Base-by-base conservation (phyloP, 2,329 filamentous ascomycete species). In the Coniochaeta prunicola region DNA sequence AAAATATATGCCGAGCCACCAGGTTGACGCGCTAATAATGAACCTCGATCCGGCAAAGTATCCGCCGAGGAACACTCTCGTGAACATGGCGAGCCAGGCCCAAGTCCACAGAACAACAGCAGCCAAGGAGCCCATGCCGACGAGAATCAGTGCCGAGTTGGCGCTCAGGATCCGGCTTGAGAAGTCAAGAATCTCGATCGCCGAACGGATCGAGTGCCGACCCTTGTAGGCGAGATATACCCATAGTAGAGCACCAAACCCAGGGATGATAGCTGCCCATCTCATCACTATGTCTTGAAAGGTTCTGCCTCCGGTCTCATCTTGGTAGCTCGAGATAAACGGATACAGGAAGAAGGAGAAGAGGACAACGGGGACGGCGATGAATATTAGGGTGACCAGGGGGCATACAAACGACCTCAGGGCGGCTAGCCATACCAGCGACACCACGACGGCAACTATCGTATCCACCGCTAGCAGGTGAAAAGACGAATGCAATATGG, bases 51-150 rank as follows among this genome's bases (percentile, higher is more conserved):
- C 76, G 17, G 86, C 85, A 64, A 93, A 86, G 71, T 92, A 89
- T 0, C 94, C 94, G n/a, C 91, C 91, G 60, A 97, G 85, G 72
- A 99, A 99, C 60, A 97, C 87, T 50, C 92, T 84, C 8, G 92
- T 93, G 73, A 99, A 97, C 92, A 99, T 97, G 66, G 87, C 86
- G 65, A 97, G 85, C 94, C 94, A 99, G 7, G 90, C 73, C 94
- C 94, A 99, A 0, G 92, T 97, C 89, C 92, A 97, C 15, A 85
- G 76, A 10, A 97, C 89, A 48, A 96, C 88, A 28, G 87, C 77
- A 7, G 78, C 82, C 15, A 97, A 81, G 24, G 88, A 89, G 12
- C 81, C 85, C 67, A 97, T 88, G 2, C 94, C 94, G n/a, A 97
- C 83, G 1, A 90, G 71, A 34, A 97, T 80, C 21, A 99, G 80